Evolutionary conservation across 106 monocot species (phyloP).

Genomic region (Amphibolis antarctica): DNA sequence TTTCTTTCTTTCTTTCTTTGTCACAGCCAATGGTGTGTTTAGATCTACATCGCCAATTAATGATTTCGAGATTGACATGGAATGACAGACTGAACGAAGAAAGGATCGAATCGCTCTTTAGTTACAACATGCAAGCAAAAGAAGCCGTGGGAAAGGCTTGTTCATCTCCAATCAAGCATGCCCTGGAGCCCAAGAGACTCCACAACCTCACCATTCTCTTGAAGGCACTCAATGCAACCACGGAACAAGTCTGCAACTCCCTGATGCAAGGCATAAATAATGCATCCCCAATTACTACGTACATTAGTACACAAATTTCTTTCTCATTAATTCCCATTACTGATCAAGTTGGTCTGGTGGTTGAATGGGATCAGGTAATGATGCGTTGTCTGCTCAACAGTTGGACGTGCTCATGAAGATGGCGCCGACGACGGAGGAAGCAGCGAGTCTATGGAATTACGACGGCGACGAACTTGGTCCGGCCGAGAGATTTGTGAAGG

Average conservation of each 20-base stretch:
- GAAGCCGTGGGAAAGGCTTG: conserved; percentile 43
- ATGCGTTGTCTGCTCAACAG: conserved; percentile 56
- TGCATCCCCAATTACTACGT: background rate
- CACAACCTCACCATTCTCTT: conserved; percentile 86
- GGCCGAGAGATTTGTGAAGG: conserved; percentile 58
- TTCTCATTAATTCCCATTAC: too few relatives aligned
- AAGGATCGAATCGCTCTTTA: conserved; percentile 80
- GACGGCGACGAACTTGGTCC: conserved; percentile 41
- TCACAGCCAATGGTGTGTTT: too few relatives aligned
- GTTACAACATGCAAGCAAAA: conserved; percentile 42
- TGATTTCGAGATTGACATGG: background rate
- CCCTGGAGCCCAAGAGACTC: conserved; percentile 72
- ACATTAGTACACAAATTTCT: too few relatives aligned
- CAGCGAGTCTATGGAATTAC: conserved; percentile 37
- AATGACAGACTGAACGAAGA: conserved; percentile 58
- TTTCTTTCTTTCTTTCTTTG: too few relatives aligned
- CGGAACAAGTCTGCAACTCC: conserved; percentile 50
- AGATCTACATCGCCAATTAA: too few relatives aligned
- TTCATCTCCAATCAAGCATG: conserved; percentile 53
- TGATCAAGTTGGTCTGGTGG: background rate
- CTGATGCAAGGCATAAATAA: conserved; percentile 49
- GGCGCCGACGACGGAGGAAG: conserved; percentile 77
- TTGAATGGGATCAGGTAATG: conserved; percentile 36
- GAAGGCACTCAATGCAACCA: conserved; percentile 71
- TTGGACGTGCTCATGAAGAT: conserved; percentile 78